Evolutionary conservation across 257 asterid species (phyloP), one percentile per base, ranked within the genome.

Genomic region (Forsythia suspensa): DNA sequence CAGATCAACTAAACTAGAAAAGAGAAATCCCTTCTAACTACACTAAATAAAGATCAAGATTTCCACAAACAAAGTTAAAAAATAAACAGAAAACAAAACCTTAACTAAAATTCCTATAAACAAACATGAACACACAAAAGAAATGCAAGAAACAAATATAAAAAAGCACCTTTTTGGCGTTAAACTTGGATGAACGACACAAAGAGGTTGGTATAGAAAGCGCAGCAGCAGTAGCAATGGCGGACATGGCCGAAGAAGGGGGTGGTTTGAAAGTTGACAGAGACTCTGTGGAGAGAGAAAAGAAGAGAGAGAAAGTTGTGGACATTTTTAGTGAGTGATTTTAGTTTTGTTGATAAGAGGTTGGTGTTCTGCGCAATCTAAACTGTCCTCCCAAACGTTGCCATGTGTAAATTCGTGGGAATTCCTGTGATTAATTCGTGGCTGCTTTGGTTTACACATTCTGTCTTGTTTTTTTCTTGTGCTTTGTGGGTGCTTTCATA

Each of bases 151-250:
- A 36, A 37, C 3, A 13, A 1, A 13, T 8, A 3, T 9, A 39
- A 8, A 44, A 18, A 51, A 72, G 79, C 83, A 95, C 99, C 97
- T 84, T 89, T 88, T 70, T 93, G 78, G 29, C 70, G 87, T 20
- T 51, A 70, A 81, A 83, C 86, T 90, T 92, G 9, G 89, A 70
- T 18, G 97, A 89, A 29, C 90, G 90, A 40, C 83, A 74, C 9
- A 80, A 76, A 39, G 98, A 85, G 79, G 91, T 83, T 1, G 99
- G 98, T 43, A 95, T 92, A 24, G 91, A 80, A 6, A 95, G 97
- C 76, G 94, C 94, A 61, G 94, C 88, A 80, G 97, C 95, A 5
- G 97, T 84, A 55, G 99, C 97, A 87, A 91, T 88, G 87, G 97
- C 85, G 91, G 92, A 82, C 99, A 95, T 95, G 89, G 86, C 85